phyloP scores from a whole-genome alignment of 2,329 filamentous ascomycete genomes.

The Coleophoma eucalyptorum region DNA sequence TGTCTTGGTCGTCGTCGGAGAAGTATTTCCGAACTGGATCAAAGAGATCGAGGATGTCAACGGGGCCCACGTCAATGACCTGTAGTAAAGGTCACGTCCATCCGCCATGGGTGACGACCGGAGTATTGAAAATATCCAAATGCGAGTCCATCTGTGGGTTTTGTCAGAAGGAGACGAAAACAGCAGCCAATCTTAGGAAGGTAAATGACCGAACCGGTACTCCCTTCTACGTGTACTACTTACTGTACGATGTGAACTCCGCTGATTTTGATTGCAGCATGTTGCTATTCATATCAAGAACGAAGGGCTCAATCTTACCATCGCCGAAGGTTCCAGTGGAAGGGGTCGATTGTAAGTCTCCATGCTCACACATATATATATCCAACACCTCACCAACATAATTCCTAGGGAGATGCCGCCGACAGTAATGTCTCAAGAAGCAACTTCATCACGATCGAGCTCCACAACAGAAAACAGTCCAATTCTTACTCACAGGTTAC shows the following conservation, averaged over 20 bases:
- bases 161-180: slow-evolving; percentile 25
- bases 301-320: slow-evolving; percentile 19
- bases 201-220: slow-evolving; percentile 1
- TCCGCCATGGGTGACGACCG: slow-evolving; percentile 22
- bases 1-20: neutral
- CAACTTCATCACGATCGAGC: neutral
- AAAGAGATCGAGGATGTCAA: neutral
- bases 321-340: slow-evolving; percentile 23
- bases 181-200: slow-evolving; percentile 25
- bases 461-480: neutral
- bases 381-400: neutral
- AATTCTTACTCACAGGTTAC: neutral
- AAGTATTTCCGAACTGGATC: neutral
- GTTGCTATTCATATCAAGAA: slow-evolving; percentile 26
- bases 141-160: slow-evolving; percentile 25
- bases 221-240: neutral
- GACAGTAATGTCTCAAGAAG: neutral
- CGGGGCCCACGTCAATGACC: slow-evolving; percentile 1
- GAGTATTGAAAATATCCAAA: slow-evolving; percentile 21
- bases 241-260: neutral
- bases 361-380: too few species aligned
- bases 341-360: slow-evolving; percentile 20
- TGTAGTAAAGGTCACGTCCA: slow-evolving; percentile 25
- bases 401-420: neutral
- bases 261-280: slow-evolving; percentile 15